phyloP scores from a whole-genome alignment of 306 rosid species.

The Oxytropis ochrocephala region DNA sequence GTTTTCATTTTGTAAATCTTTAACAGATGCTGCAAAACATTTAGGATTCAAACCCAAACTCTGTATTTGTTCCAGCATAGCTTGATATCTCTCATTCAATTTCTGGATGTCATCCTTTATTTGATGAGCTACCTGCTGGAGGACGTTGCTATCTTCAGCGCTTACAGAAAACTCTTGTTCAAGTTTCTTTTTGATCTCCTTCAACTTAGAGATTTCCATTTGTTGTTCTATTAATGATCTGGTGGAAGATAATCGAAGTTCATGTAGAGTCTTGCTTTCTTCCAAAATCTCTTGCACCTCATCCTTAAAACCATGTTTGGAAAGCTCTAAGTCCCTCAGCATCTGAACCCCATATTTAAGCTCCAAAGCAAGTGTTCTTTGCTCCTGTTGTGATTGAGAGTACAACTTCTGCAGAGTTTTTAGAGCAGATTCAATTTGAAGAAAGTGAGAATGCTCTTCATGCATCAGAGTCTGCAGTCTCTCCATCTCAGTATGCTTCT shows the following conservation, averaged over 20 bases:
- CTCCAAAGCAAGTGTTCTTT: conserved; percentile 67
- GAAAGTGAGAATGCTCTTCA: conserved; percentile 66
- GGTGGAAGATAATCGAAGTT: conserved; percentile 45
- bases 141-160: conserved; percentile 51
- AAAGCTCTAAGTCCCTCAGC: conserved; percentile 59
- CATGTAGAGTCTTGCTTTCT: conserved; percentile 57
- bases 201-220: conserved; percentile 66
- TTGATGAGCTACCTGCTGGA: conserved; percentile 49
- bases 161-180: conserved; percentile 53
- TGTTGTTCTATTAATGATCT: conserved; percentile 48
- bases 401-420: conserved; percentile 61
- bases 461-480: conserved; percentile 63
- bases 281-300: conserved; percentile 49
- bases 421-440: conserved; percentile 70
- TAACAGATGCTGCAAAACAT: conserved; percentile 52
- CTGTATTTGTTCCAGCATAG: conserved; percentile 61
- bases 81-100: conserved; percentile 56
- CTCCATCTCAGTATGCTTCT: conserved; percentile 62
- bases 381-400: conserved; percentile 78
- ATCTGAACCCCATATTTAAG: conserved; percentile 67
- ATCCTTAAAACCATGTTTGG: conserved; percentile 59
- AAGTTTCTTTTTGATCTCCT: conserved; percentile 78
- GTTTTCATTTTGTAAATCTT: conserved; percentile 66
- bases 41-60: conserved; percentile 63
- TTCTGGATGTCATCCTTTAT: conserved; percentile 60